Percentiles rank a stretch among this genome's conserved stretches.
phyloP scores from a whole-genome alignment of 768 basidiomycete species.

The Psilocybe tampanensis region DNA sequence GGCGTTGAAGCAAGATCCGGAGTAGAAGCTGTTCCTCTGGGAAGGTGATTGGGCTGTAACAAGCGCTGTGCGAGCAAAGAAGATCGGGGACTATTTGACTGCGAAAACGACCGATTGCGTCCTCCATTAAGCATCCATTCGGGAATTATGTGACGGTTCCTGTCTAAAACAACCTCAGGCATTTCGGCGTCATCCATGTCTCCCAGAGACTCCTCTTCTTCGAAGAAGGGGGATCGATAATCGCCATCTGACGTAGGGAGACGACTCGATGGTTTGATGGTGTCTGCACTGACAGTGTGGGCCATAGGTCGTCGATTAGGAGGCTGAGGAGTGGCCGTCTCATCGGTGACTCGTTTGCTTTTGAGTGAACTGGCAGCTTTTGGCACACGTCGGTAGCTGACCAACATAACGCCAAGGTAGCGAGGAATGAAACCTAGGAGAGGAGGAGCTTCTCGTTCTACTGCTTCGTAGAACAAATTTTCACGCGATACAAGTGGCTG shows the following conservation, averaged over 20 bases:
- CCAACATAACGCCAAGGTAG: conserved; percentile 98
- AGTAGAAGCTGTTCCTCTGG: conserved; percentile 64
- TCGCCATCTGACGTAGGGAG: conserved; percentile 19
- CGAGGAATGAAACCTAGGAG: conserved; percentile 95
- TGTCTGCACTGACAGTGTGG: conserved; percentile 27
- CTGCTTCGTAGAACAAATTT: conserved; percentile 97
- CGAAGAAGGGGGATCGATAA: conserved; percentile 20
- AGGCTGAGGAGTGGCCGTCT: conserved; percentile 21
- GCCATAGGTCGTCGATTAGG: conserved; percentile 29
- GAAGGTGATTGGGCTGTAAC: conserved; percentile 43
- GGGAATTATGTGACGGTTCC: conserved; percentile 94
- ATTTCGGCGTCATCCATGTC: conserved; percentile 80
- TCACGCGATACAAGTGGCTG: conserved; percentile 96
- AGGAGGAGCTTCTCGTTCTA: conserved; percentile 92
- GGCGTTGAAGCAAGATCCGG: conserved; percentile 57
- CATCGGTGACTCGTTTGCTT: conserved; percentile 10
- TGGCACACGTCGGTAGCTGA: conserved; percentile 86
- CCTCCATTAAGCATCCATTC: conserved; percentile 78
- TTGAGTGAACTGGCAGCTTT: conserved; percentile 30
- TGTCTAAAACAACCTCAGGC: conserved; percentile 92
- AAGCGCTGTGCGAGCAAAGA: conserved; percentile 36
- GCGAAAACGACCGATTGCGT: conserved; percentile 51
- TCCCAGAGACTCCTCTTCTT: conserved; percentile 30
- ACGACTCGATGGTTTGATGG: conserved; percentile 10
- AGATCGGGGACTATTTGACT: conserved; percentile 44